Base-by-base conservation (phyloP, 768 basidiomycete species). In the Phlebiopsis flavidoalba region DNA sequence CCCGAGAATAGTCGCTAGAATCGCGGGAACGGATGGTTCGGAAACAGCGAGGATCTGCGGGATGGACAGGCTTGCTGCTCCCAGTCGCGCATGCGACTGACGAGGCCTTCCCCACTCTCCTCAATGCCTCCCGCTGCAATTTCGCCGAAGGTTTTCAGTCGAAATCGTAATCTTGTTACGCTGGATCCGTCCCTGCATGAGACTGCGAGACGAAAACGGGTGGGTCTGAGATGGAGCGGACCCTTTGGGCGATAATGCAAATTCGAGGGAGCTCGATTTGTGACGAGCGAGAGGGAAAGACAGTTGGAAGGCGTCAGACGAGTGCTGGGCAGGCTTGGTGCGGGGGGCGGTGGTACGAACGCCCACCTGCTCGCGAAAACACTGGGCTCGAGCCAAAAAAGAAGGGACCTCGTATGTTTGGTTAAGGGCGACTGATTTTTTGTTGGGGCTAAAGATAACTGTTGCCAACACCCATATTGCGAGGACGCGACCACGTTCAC, bases 61-160 rank as follows among this genome's bases (percentile, higher is more conserved):
- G 35, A n/a, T 53, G 8, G 12, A n/a, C 80, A 58, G 83, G 76
- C 24, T n/a, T 77, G 76, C 53, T 77, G 72, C 70, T 90, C 88
- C 68, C 84, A 87, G 64, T 88, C 84, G 58, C 85, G 85, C 88
- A 91, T 90, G 55, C 85, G 84, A 59, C 77, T 80, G 12, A 91
- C 79, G 52, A 90, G 78, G 7, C 84, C 83, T 65, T 90, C 87
- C 19, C 85, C 87, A 63, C 76, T 83, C 64, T 88, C 82, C 31
- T 77, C 77, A 21, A 90, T 77, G 63, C 82, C 87, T n/a, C n/a
- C 66, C 79, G 77, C 48, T 78, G 83, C 43, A 91, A 79, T 64
- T n/a, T 88, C 86, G 71, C 79, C 78, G 61, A 88, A 88, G 5
- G 89, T n/a, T n/a, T n/a, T n/a, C 88, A 59, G 76, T 77, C 0